These are phyloP conservation scores for Phytophthora chlamydospora DNA, from an alignment of 352 stramenopile genomes.

Conservation along the genomic window DNA sequence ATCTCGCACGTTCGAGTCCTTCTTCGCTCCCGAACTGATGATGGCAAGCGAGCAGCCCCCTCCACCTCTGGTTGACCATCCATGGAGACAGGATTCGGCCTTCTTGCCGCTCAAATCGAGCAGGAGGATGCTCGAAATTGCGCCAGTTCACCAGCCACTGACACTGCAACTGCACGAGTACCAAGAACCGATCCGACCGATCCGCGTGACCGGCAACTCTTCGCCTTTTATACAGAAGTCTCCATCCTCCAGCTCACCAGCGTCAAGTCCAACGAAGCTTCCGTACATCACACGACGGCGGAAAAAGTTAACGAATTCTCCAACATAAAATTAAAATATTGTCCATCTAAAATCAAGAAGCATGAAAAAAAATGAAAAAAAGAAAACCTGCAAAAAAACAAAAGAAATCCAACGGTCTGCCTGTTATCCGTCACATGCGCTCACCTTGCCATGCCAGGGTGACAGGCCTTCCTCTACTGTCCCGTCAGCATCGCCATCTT, in stretches of 20 bases:
- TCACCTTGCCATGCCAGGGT: slow-evolving; percentile 16
- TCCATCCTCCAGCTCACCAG: slow-evolving; percentile 1
- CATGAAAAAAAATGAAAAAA: slow-evolving; percentile 16
- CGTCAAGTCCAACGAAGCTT: slow-evolving; percentile 36
- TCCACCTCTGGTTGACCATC: slow-evolving; percentile 19
- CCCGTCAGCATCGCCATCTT: slow-evolving; percentile 7
- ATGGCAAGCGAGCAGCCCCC: slow-evolving; percentile 11
- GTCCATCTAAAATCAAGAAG: slow-evolving; percentile 6
- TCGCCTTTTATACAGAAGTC: slow-evolving; percentile 7
- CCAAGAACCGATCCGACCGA: slow-evolving; percentile 19
- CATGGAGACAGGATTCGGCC: slow-evolving; percentile 29
- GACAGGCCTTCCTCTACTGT: slow-evolving; percentile 32
- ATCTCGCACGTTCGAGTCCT: slow-evolving; percentile 50
- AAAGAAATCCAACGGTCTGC: slow-evolving; percentile 37
- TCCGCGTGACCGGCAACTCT: slow-evolving; percentile 11
- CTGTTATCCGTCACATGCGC: slow-evolving; percentile 37
- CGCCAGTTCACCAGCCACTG: slow-evolving; percentile 7
- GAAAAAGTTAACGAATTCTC: slow-evolving; percentile 17
- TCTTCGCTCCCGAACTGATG: slow-evolving; percentile 42
- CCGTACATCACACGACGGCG: slow-evolving; percentile 52
- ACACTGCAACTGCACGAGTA: slow-evolving; percentile 14
- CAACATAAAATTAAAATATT: slow-evolving; percentile 12
- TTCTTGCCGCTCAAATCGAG: slow-evolving; percentile 30
- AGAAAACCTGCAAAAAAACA: slow-evolving; percentile 14
- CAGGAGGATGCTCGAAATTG: slow-evolving; percentile 10